These are phyloP conservation scores for Rhodamnia rubescens DNA, from an alignment of 345 rosid genomes.

Conservation along the genomic window DNA sequence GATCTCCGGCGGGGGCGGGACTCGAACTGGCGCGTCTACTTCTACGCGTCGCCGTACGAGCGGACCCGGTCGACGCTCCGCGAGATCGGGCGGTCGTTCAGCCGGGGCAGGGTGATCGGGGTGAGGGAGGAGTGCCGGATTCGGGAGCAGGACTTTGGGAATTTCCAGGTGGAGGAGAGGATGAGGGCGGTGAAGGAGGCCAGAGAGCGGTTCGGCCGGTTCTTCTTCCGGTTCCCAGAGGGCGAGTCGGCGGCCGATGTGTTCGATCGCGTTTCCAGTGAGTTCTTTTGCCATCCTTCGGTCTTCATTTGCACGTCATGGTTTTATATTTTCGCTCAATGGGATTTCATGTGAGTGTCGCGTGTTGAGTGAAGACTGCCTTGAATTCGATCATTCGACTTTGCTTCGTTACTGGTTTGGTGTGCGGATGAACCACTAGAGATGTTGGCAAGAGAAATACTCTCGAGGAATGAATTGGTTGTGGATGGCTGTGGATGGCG, in stretches of 20 bases:
- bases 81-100: constrained; percentile 82
- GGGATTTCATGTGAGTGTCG: background rate
- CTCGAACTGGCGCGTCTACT: constrained; percentile 67
- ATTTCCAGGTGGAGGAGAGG: constrained; percentile 80
- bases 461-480: background rate
- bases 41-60: constrained; percentile 91
- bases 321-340: background rate
- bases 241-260: constrained; percentile 99
- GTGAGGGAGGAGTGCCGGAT: constrained; percentile 91
- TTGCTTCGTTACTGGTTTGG: background rate
- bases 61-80: constrained; percentile 84
- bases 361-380: background rate
- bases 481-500: background rate
- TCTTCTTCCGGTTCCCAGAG: constrained; percentile 89
- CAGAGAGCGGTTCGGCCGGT: constrained; percentile 70
- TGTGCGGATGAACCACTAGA: background rate
- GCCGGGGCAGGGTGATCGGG: constrained; percentile 62
- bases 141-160: constrained; percentile 95
- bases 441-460: background rate
- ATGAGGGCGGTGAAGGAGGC: constrained; percentile 64
- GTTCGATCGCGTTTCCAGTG: constrained; percentile 94
- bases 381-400: background rate
- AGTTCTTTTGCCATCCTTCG: background rate
- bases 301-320: background rate
- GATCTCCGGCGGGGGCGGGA: constrained; percentile 22